phyloP scores from a whole-genome alignment of 495 filamentous ascomycete genomes.

The Cercophora samala region DNA sequence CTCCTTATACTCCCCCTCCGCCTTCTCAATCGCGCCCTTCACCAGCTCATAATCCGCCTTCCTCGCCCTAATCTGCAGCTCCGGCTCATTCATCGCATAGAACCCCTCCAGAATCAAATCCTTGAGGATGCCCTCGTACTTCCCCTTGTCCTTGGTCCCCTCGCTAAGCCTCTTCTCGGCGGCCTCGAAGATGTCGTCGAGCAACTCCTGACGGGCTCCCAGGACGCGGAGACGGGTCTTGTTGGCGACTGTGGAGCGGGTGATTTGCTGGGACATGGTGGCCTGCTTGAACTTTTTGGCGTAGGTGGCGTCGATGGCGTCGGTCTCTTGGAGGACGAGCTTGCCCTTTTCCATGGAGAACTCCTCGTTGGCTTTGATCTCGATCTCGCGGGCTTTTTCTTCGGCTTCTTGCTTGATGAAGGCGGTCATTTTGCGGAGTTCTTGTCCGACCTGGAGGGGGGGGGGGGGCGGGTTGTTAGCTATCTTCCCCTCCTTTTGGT shows the following conservation, averaged over 20 bases:
- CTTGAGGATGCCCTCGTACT: conserved; percentile 73
- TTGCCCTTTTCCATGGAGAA: conserved; percentile 98
- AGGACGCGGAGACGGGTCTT: conserved; percentile 88
- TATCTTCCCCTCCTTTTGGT: not conserved
- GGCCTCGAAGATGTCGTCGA: conserved; percentile 87
- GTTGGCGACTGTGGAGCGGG: conserved; percentile 88
- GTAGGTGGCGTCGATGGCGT: conserved; percentile 86
- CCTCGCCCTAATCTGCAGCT: conserved; percentile 66
- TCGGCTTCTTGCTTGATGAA: conserved; percentile 99
- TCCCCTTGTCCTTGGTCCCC: conserved; percentile 61
- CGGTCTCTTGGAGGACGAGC: conserved; percentile 90
- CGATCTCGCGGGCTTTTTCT: conserved; percentile 95
- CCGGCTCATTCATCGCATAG: conserved; percentile 79
- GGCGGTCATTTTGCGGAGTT: conserved; percentile 99
- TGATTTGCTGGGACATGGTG: conserved; percentile 95
- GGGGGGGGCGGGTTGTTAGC: conserved; percentile 17
- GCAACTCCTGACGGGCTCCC: conserved; percentile 76
- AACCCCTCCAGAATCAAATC: conserved; percentile 83
- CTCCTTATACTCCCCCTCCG: conserved; percentile 75
- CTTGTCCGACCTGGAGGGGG: conserved; percentile 69
- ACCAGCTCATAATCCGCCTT: conserved; percentile 74
- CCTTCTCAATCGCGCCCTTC: conserved; percentile 70
- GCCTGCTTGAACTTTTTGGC: conserved; percentile 98
- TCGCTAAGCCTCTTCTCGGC: conserved; percentile 64
- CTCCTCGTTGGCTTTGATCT: conserved; percentile 96